Percentiles rank a stretch among this genome's conserved stretches.
Conservation (phyloP, 2,329 filamentous ascomycete species). For the Penicillium sp. region DNA sequence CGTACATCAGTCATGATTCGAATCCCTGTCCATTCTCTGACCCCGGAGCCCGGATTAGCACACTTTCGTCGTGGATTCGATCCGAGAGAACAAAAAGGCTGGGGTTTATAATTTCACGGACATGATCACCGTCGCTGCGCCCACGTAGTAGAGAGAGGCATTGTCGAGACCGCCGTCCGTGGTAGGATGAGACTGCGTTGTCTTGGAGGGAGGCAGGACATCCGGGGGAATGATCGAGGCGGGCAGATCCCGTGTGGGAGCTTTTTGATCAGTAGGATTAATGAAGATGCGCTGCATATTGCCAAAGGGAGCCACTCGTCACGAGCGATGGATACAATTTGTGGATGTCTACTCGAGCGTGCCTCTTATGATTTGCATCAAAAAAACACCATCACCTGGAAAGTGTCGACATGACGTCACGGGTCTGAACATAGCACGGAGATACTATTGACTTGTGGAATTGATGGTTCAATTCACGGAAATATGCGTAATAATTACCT, state of each 20-base stretch:
- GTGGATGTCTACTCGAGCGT: too few relatives aligned
- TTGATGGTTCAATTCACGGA: not conserved
- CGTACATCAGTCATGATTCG: slow-evolving; percentile 37
- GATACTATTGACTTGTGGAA: not conserved
- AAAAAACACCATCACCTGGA: not conserved
- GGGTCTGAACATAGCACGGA: not conserved
- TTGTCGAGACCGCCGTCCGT: slow-evolving; percentile 27
- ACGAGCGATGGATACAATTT: too few relatives aligned
- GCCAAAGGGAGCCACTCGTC: too few relatives aligned
- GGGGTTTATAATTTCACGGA: slow-evolving; percentile 6
- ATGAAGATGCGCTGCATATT: slow-evolving; percentile 20
- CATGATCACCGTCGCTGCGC: slow-evolving; percentile 37
- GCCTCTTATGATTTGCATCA: too few relatives aligned
- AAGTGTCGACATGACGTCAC: slow-evolving; percentile 1
- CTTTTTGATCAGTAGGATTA: slow-evolving; percentile 31
- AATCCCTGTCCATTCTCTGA: slow-evolving; percentile 37
- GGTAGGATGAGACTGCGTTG: slow-evolving; percentile 40
- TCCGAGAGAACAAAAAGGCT: too few relatives aligned
- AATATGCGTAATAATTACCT: slow-evolving; percentile 3
- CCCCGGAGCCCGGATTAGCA: not conserved
- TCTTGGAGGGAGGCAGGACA: slow-evolving; percentile 40
- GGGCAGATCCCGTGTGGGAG: slow-evolving; percentile 37
- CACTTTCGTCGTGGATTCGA: not conserved
- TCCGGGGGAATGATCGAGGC: slow-evolving; percentile 20
- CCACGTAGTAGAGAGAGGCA: slow-evolving; percentile 36